Base-by-base conservation (phyloP, 768 basidiomycete genomes). In the Sutorius australiensis region DNA sequence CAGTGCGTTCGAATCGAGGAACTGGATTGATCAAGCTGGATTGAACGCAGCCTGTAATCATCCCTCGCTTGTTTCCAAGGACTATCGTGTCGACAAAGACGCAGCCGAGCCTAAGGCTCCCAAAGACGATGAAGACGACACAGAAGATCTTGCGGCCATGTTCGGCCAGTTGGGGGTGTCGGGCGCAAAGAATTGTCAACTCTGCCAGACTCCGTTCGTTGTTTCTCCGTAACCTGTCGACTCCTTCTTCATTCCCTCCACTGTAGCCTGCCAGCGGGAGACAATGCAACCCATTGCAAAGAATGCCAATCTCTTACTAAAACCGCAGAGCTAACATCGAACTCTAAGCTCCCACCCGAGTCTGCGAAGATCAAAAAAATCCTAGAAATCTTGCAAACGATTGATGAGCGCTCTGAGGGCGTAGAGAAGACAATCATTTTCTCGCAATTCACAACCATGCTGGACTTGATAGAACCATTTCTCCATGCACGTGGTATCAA, bases 381-480 rank as follows among this genome's bases (percentile, higher is more conserved):
- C 36, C 61, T 97, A 44, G 78, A 87, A 61, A 69, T 98, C 10
- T 73, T 99, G 38, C 60, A 72, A 11, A 77, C 83, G 16, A 83
- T 93, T 48, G 80, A 85, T 14, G 71, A 76, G 44, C 76, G 81
- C 47, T 77, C 81, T 11, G 70, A 80, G 13, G 67, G 76, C 14
- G 70, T 74, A 55, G 92, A 97, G 66, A 99, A 98, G 79, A 95
- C 94, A 0, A 98, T 98, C 57, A 84, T 99, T 19, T 98, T 98
- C 66, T 94, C 92, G 0, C 95, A 97, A 64, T 92, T 92, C 57
- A 98, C 95, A 1, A 77, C 80, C 48, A 84, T 91, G 88, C 73
- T 99, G 55, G 84, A 95, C 67, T 66, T 98, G 51, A 77, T 97
- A 41, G 83, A 95, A 70, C 89, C 87, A 0, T 97, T 97, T 72